These are phyloP conservation scores for Apiospora hydei DNA, from an alignment of 2,329 filamentous ascomycete genomes.

Conservation along the genomic window DNA sequence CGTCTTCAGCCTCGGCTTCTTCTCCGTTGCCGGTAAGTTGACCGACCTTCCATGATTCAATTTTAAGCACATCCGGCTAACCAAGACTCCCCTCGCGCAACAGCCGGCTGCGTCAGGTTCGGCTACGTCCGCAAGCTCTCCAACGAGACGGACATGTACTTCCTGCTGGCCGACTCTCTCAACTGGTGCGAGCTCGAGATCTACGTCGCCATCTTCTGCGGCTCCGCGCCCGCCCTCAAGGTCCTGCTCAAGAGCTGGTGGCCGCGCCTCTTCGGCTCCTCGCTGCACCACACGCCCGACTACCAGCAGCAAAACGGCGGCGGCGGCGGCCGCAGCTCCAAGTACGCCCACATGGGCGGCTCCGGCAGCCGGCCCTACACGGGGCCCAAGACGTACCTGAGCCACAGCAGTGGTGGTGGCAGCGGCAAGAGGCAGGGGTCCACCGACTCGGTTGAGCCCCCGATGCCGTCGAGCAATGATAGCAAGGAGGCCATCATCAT, in stretches of 20 bases:
- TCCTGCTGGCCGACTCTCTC: constrained; percentile 28
- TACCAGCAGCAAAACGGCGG: background rate
- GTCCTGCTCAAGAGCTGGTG: constrained; percentile 14
- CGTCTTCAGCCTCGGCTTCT: constrained; percentile 27
- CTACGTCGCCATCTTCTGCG: constrained; percentile 30
- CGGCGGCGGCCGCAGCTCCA: background rate
- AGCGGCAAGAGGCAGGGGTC: background rate
- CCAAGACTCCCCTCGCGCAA: background rate
- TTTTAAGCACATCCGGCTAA: background rate
- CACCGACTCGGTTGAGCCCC: background rate
- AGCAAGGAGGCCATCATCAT: constrained; percentile 23
- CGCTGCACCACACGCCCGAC: background rate
- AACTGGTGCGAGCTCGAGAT: constrained; percentile 30
- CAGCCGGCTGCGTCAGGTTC: constrained; percentile 28
- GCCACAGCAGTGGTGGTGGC: background rate
- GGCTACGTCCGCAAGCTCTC: constrained; percentile 28
- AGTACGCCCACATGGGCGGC: constrained; percentile 10
- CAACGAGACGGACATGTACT: constrained; percentile 28
- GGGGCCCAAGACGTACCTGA: background rate
- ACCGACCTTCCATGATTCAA: background rate
- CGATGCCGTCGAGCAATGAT: background rate
- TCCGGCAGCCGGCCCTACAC: constrained; percentile 3
- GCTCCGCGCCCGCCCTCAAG: constrained; percentile 26
- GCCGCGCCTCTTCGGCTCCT: constrained; percentile 4
- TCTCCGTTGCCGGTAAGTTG: constrained; percentile 27